These are phyloP conservation scores for Lentinula sp. DNA, from an alignment of 768 basidiomycete species.

Conservation along the genomic window DNA sequence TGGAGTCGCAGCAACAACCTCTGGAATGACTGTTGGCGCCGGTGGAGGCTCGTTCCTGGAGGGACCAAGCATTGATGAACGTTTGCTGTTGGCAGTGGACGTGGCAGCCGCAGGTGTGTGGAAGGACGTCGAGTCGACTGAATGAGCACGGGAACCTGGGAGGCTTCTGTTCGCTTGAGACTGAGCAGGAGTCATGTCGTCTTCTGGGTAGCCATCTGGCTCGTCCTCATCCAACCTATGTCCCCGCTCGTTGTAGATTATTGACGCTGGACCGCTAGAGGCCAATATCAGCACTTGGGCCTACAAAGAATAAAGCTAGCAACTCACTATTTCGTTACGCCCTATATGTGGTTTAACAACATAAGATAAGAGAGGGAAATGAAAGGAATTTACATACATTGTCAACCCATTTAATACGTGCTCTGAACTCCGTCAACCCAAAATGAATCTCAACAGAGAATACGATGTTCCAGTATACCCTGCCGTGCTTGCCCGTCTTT, in stretches of 20 bases:
- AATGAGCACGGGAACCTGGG: slow-evolving; percentile 49
- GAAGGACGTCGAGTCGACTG: slow-evolving; percentile 34
- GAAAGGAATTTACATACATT: slow-evolving; percentile 41
- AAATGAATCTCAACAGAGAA: slow-evolving; percentile 84
- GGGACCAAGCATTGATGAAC: slow-evolving; percentile 14
- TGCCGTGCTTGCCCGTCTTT: slow-evolving; percentile 57
- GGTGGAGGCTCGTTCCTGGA: slow-evolving; percentile 10
- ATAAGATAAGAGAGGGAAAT: background rate
- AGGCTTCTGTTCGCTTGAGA: slow-evolving; percentile 35
- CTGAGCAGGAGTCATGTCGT: slow-evolving; percentile 43
- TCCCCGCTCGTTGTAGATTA: slow-evolving; percentile 78
- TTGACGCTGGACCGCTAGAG: slow-evolving; percentile 67
- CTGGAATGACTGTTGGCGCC: background rate
- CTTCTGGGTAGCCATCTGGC: slow-evolving; percentile 57
- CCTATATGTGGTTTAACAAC: slow-evolving; percentile 30
- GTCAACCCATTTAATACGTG: slow-evolving; percentile 78
- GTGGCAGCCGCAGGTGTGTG: slow-evolving; percentile 13
- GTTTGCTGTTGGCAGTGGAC: slow-evolving; percentile 20
- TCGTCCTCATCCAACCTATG: slow-evolving; percentile 64
- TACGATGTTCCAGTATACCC: slow-evolving; percentile 78
- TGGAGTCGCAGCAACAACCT: background rate
- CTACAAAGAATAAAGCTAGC: background rate
- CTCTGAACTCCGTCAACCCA: slow-evolving; percentile 76
- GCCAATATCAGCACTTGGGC: slow-evolving; percentile 1
- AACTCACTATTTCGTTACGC: slow-evolving; percentile 66